Evolutionary conservation across 2,329 filamentous ascomycete species (phyloP), one percentile per base, ranked within the genome.

Genomic region (Sclerotinia sclerotiorum): DNA sequence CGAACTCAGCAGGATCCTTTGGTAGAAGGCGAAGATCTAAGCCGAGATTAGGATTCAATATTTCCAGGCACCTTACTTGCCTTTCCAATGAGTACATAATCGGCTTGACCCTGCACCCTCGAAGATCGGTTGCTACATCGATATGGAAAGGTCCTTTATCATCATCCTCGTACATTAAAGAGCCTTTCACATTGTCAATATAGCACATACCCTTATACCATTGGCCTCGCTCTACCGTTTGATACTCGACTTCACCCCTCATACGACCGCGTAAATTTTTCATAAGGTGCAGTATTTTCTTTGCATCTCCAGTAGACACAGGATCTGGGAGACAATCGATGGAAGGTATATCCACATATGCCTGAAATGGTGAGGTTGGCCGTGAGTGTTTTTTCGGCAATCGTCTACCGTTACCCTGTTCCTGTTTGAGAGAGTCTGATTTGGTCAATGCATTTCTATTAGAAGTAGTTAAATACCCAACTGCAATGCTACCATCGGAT

Each of bases 241-340:
- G 87, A 76, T 92, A 94, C 71, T 92, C 89, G 42, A 93, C 83
- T 72, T 90, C 88, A 68, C 92, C 92, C 74, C 88, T 88, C 91
- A 94, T 95, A 72, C 88, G 86, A 39, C 92, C 92, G 75, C 89
- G 90, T 8, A 93, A 81, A 32, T 85, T 88, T 77, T 89, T 91
- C 91, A 95, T 94, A 69, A 95, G 80, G 74, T 87, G 83, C 66
- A 93, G 81, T 35, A 94, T 84, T 75, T 88, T 90, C 73, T 89
- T 89, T 51, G 90, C 87, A 78, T 93, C 89, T 27, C 86, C 84
- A 5, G 88, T 88, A 48, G 85, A 84, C 61, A 90, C 81, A 3
- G 88, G 87, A 32, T 84, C 78, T 2, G 84, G 83, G 2, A 89
- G 77, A 6, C 86, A 87, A 76, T 89, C 87, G 69, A 88, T 82